phyloP scores from a whole-genome alignment of 805 yeast species.

The Candida taoyuanica region DNA sequence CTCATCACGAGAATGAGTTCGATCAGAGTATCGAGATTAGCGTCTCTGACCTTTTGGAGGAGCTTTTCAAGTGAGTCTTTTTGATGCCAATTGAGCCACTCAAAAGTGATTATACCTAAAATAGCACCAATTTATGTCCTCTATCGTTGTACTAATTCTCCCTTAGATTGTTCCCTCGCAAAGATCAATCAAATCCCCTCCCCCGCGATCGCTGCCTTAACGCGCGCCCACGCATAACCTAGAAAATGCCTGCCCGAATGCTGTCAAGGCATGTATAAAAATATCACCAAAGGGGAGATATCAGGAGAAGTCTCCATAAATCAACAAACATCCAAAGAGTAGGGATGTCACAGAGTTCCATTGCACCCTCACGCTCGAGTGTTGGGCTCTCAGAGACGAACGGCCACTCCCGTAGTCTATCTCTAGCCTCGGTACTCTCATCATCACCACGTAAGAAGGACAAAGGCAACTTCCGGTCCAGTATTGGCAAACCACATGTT shows the following conservation, averaged over 20 bases:
- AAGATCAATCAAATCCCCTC: no score
- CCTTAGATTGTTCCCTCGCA: no score
- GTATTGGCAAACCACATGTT: slow-evolving; percentile 16
- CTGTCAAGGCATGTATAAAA: no score
- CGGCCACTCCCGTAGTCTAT: slow-evolving; percentile 11
- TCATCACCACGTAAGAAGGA: slow-evolving; percentile 19
- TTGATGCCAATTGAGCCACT: neutral
- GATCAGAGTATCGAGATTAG: slow-evolving; percentile 8
- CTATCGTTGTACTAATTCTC: no score
- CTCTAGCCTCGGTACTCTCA: slow-evolving; percentile 9
- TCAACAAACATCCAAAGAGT: neutral
- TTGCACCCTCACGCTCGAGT: slow-evolving; percentile 4
- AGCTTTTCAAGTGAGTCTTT: neutral
- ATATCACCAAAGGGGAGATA: no score
- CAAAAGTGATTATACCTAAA: no score
- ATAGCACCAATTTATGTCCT: no score
- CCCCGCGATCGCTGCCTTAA: no score
- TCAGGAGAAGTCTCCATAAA: no score
- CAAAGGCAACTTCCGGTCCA: slow-evolving; percentile 6
- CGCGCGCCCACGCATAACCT: no score
- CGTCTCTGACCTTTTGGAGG: slow-evolving; percentile 2
- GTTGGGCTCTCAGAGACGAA: slow-evolving; percentile 1
- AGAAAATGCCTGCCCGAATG: no score
- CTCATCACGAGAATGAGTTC: slow-evolving; percentile 12
- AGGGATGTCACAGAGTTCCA: neutral